Conservation (phyloP, 139 green algal species). For the Chlorella sp. region DNA sequence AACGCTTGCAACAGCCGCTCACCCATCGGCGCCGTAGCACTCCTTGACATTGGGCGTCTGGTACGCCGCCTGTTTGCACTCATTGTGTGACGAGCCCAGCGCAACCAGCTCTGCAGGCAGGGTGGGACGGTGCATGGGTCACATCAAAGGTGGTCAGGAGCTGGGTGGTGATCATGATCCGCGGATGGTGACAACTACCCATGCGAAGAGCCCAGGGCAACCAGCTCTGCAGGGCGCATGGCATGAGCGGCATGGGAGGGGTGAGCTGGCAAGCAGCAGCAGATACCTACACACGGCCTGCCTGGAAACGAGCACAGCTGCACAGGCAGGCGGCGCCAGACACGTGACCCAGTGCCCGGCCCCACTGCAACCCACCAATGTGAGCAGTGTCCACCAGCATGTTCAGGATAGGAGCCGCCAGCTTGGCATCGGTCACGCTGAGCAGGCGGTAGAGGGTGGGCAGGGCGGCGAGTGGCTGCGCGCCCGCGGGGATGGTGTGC, state of each 20-base stretch:
- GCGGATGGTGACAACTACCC: background rate
- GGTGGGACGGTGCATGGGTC: no score
- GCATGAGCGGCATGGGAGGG: no score
- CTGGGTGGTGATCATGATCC: background rate
- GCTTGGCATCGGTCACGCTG: slow-evolving; percentile 4
- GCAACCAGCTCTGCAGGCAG: slow-evolving; percentile 32
- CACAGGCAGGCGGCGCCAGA: no score
- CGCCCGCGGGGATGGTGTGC: slow-evolving; percentile 41
- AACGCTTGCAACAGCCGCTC: background rate
- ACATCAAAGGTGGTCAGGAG: background rate
- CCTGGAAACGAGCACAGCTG: no score
- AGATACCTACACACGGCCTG: no score
- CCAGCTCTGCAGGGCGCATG: background rate
- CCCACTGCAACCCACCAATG: slow-evolving; percentile 6
- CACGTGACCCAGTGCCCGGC: no score
- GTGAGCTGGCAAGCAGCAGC: no score
- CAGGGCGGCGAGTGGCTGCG: slow-evolving; percentile 16
- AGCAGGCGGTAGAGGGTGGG: slow-evolving; percentile 43
- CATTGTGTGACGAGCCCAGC: background rate
- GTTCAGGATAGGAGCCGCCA: slow-evolving; percentile 44
- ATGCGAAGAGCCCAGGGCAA: background rate
- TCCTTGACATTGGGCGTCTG: slow-evolving; percentile 14
- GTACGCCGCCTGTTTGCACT: slow-evolving; percentile 16
- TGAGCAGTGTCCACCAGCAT: slow-evolving; percentile 43
- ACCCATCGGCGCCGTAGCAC: slow-evolving; percentile 37